These are phyloP conservation scores for Alloascoidea africana DNA, from an alignment of 805 yeast genomes.

Conservation along the genomic window DNA sequence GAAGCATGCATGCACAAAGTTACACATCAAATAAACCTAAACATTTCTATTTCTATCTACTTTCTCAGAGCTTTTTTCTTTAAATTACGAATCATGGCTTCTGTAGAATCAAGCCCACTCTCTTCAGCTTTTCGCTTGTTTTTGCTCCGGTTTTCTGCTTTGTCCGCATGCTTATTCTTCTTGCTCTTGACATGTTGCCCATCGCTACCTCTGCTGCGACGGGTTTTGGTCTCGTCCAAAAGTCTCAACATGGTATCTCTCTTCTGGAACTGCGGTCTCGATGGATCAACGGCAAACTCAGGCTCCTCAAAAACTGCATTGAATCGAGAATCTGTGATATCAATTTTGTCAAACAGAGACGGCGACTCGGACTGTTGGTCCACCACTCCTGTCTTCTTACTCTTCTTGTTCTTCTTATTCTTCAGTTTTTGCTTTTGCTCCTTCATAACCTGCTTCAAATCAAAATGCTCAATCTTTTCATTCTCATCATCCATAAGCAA, in stretches of 20 bases:
- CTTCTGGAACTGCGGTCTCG: constrained; percentile 77
- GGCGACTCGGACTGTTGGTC: constrained; percentile 29
- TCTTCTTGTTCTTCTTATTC: constrained; percentile 26
- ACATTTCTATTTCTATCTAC: not conserved
- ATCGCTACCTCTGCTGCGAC: constrained; percentile 9
- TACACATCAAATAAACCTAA: not conserved
- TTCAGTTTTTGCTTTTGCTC: constrained; percentile 51
- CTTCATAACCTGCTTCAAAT: constrained; percentile 62
- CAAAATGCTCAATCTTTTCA: constrained; percentile 44
- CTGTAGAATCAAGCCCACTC: not conserved
- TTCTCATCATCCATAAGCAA: constrained; percentile 51
- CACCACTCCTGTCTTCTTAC: constrained; percentile 35
- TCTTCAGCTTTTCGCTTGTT: not conserved
- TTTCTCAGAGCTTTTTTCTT: constrained; percentile 5
- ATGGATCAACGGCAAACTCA: constrained; percentile 89
- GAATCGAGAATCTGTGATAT: constrained; percentile 76
- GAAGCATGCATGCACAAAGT: not conserved
- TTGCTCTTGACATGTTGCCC: constrained; percentile 3
- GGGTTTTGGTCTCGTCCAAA: constrained; percentile 34
- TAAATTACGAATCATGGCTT: not conserved
- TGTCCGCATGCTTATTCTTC: constrained; percentile 5
- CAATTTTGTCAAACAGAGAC: constrained; percentile 41
- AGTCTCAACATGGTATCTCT: constrained; percentile 79
- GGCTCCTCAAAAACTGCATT: constrained; percentile 70
- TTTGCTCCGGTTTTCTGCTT: not conserved